Percentiles rank a stretch among this genome's conserved stretches.
These are phyloP conservation scores for Asclepias syriaca DNA, from an alignment of 257 asterid species.

Conservation along the genomic window DNA sequence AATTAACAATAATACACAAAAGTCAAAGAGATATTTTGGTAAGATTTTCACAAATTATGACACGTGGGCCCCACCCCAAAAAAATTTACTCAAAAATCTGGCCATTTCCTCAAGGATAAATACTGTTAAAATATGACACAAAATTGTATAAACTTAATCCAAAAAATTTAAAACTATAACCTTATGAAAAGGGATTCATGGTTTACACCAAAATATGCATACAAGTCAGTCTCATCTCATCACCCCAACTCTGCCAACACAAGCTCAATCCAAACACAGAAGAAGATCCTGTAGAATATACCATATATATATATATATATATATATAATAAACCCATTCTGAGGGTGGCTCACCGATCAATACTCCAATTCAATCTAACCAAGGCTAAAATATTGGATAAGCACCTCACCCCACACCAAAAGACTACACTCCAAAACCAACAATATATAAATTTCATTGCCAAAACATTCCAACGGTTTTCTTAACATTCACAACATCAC, in stretches of 20 bases:
- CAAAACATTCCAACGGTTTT: neutral
- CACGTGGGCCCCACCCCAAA: too few relatives aligned
- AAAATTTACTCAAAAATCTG: too few relatives aligned
- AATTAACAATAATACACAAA: too few relatives aligned
- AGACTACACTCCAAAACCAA: neutral
- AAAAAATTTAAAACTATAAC: too few relatives aligned
- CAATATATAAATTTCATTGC: neutral
- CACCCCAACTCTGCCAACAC: neutral
- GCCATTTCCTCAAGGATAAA: too few relatives aligned
- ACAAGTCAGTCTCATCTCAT: neutral
- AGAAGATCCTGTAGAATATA: slow-evolving; percentile 45
- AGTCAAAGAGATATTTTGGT: too few relatives aligned
- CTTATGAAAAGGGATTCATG: too few relatives aligned
- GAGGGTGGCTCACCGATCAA: neutral
- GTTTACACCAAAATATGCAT: too few relatives aligned
- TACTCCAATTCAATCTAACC: neutral
- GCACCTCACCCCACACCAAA: neutral
- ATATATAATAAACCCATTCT: neutral
- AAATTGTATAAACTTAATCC: too few relatives aligned
- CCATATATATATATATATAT: slow-evolving; percentile 8
- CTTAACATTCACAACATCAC: neutral
- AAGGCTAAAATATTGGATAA: slow-evolving; percentile 10
- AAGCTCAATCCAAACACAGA: slow-evolving; percentile 5
- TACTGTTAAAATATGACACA: too few relatives aligned
- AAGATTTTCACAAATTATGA: too few relatives aligned